Conservation (phyloP, 805 yeast genomes). For the Naumovozyma baii region DNA sequence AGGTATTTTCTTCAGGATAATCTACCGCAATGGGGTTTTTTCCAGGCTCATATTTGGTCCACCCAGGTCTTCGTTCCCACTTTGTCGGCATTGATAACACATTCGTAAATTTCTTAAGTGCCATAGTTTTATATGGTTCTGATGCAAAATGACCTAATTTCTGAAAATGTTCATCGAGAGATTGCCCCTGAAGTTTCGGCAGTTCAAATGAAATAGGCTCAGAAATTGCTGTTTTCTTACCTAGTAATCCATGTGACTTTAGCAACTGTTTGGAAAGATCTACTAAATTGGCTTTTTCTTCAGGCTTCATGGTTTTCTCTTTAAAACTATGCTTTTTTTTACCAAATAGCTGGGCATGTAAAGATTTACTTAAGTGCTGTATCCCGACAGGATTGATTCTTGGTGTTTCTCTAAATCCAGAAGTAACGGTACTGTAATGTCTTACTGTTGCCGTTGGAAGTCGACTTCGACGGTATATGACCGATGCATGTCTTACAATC, state of each 20-base stretch:
- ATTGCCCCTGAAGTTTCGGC: constrained; percentile 64
- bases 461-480: not conserved
- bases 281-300: constrained; percentile 30
- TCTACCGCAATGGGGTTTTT: constrained; percentile 46
- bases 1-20: constrained; percentile 58
- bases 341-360: constrained; percentile 52
- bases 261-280: constrained; percentile 54
- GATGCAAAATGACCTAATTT: constrained; percentile 51
- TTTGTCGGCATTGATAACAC: constrained; percentile 35
- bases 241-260: constrained; percentile 53
- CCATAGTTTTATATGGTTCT: constrained; percentile 46
- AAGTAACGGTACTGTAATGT: not conserved
- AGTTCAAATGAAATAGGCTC: constrained; percentile 51
- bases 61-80: constrained; percentile 63
- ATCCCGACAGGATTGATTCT: constrained; percentile 71
- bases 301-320: constrained; percentile 12
- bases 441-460: not conserved
- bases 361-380: constrained; percentile 53
- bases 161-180: constrained; percentile 79
- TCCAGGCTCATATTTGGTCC: constrained; percentile 64
- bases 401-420: constrained; percentile 33
- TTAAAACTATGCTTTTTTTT: constrained; percentile 20
- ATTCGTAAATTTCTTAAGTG: constrained; percentile 38
- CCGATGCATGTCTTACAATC: not conserved
- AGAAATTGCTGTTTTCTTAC: constrained; percentile 56